phyloP scores from a whole-genome alignment of 108 stramenopile genomes.

The Chaetoceros tenuissimus region DNA sequence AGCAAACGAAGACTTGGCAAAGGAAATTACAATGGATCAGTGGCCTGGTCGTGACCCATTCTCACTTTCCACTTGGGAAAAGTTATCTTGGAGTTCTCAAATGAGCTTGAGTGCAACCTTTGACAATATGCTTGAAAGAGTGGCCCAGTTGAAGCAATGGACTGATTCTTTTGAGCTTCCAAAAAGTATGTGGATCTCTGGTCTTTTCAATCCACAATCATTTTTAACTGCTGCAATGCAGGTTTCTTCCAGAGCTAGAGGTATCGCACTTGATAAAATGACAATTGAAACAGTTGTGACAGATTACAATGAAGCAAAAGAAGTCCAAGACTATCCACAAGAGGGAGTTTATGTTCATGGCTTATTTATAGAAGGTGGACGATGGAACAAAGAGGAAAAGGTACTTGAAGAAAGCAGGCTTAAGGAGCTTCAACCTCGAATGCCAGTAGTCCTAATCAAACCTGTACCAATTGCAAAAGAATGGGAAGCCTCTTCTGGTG shows the following conservation, averaged over 20 bases:
- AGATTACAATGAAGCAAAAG: constrained; percentile 56
- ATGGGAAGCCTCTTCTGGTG: too few species aligned
- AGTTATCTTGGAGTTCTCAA: constrained; percentile 76
- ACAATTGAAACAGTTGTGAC: constrained; percentile 77
- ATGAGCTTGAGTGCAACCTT: constrained; percentile 57
- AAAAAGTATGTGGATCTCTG: constrained; percentile 80
- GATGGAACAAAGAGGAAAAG: constrained; percentile 51
- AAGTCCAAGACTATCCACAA: constrained; percentile 58
- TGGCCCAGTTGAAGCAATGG: constrained; percentile 83
- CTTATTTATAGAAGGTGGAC: constrained; percentile 73
- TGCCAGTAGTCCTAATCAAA: constrained; percentile 80
- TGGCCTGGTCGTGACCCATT: constrained; percentile 70
- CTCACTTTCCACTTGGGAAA: constrained; percentile 72
- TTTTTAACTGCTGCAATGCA: constrained; percentile 88
- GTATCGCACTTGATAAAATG: constrained; percentile 79
- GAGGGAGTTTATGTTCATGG: constrained; percentile 84
- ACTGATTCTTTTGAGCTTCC: constrained; percentile 79
- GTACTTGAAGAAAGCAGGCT: constrained; percentile 65
- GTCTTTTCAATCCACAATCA: constrained; percentile 80
- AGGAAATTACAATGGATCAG: constrained; percentile 85
- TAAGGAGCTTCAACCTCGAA: constrained; percentile 79
- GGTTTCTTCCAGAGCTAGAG: constrained; percentile 76
- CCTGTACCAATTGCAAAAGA: constrained; percentile 72
- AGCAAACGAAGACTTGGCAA: too few species aligned
- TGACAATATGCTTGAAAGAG: constrained; percentile 50